Percentiles rank a stretch among this genome's conserved stretches.
Evolutionary conservation across 176 grass and related monocot species (phyloP).

Genomic region (Puccinellia tenuiflora): DNA sequence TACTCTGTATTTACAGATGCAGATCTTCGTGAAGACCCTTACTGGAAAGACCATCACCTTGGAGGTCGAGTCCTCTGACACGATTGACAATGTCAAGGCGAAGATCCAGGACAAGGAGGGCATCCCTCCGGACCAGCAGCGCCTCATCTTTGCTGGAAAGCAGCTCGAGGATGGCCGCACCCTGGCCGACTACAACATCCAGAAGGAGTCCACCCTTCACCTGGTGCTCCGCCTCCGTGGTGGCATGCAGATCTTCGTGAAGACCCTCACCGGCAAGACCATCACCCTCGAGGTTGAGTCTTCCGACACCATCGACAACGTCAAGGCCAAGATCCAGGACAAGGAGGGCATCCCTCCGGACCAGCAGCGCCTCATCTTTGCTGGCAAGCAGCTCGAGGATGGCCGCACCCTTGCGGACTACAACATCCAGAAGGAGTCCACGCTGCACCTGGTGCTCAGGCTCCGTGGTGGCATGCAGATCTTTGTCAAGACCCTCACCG

Average conservation of each 20-base stretch:
- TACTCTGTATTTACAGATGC: slow-evolving; percentile 42
- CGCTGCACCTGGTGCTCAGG: slow-evolving; percentile 52
- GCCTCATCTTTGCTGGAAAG: slow-evolving; percentile 78
- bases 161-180: slow-evolving; percentile 75
- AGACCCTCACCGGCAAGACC: slow-evolving; percentile 71
- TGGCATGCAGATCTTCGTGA: slow-evolving; percentile 71
- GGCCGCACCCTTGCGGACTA: slow-evolving; percentile 56
- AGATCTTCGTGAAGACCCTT: slow-evolving; percentile 51
- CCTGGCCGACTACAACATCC: slow-evolving; percentile 90
- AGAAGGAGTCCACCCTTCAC: slow-evolving; percentile 78
- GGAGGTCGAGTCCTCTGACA: slow-evolving; percentile 53
- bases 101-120: slow-evolving; percentile 90
- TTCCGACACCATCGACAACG: not conserved
- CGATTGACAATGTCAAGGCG: slow-evolving; percentile 53
- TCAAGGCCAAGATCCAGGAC: slow-evolving; percentile 65
- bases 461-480: slow-evolving; percentile 55
- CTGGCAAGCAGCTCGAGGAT: slow-evolving; percentile 64
- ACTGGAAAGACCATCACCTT: slow-evolving; percentile 60
- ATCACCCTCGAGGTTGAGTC: slow-evolving; percentile 55
- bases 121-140: slow-evolving; percentile 80
- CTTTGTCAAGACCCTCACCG: slow-evolving; percentile 68
- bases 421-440: slow-evolving; percentile 72
- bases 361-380: slow-evolving; percentile 59
- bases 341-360: slow-evolving; percentile 67
- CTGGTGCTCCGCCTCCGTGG: slow-evolving; percentile 68